phyloP scores from a whole-genome alignment of 2,329 filamentous ascomycete species.

The Gnomoniopsis smithogilvyi region DNA sequence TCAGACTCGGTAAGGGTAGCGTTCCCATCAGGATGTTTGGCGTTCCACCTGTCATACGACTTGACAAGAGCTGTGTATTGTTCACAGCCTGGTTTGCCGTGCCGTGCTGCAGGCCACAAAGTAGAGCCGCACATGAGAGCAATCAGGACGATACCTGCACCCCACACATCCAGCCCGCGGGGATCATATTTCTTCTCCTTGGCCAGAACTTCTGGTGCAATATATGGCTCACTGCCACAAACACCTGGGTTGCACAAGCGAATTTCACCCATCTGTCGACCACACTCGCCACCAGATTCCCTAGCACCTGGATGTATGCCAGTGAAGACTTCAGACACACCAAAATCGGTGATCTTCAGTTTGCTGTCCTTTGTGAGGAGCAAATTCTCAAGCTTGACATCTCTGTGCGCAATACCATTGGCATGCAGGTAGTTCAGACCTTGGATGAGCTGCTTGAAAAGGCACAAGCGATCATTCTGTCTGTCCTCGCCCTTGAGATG shows the following conservation, averaged over 20 bases:
- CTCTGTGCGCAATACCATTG: slow-evolving; percentile 84
- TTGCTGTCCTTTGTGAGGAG: slow-evolving; percentile 75
- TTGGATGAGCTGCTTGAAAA: slow-evolving; percentile 86
- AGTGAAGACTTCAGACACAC: slow-evolving; percentile 81
- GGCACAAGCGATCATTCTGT: slow-evolving; percentile 68
- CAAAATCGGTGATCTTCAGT: slow-evolving; percentile 90
- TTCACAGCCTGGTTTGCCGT: slow-evolving; percentile 37
- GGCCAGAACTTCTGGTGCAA: slow-evolving; percentile 77
- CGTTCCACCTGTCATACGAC: slow-evolving; percentile 68
- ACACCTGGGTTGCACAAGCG: slow-evolving; percentile 75
- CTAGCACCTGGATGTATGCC: slow-evolving; percentile 77
- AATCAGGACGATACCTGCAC: slow-evolving; percentile 78
- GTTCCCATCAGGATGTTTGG: slow-evolving; percentile 41
- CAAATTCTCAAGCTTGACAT: slow-evolving; percentile 87
- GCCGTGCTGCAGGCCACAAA: slow-evolving; percentile 69
- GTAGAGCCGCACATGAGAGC: slow-evolving; percentile 69
- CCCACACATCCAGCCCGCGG: slow-evolving; percentile 81
- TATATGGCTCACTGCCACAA: slow-evolving; percentile 82
- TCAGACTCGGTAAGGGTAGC: slow-evolving; percentile 50
- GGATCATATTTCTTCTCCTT: slow-evolving; percentile 68
- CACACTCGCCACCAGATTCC: slow-evolving; percentile 70
- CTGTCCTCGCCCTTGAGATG: slow-evolving; percentile 65
- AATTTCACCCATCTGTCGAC: slow-evolving; percentile 67
- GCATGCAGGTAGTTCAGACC: slow-evolving; percentile 79
- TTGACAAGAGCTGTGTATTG: slow-evolving; percentile 63